Conservation (phyloP, 257 asterid species). For the Lithospermum erythrorhizon region DNA sequence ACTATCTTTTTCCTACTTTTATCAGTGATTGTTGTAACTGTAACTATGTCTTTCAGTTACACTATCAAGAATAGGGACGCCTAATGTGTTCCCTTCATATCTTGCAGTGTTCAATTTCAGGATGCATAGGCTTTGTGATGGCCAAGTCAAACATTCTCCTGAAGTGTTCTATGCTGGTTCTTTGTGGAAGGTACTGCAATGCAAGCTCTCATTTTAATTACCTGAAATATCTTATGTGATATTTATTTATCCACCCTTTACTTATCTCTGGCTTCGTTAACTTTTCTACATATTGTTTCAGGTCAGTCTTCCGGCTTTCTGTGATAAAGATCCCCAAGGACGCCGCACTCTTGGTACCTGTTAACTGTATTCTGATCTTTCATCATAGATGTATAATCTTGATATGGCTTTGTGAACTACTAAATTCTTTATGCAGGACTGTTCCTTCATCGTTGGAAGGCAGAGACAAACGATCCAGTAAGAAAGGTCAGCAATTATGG, state of each 20-base stretch:
- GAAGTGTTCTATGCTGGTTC: slow-evolving; percentile 96
- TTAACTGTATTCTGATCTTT: not conserved
- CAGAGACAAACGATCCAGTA: slow-evolving; percentile 63
- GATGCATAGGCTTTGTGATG: slow-evolving; percentile 81
- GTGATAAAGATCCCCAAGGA: slow-evolving; percentile 96
- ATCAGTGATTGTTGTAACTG: not conserved
- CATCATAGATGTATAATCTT: not conserved
- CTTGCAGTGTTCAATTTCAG: slow-evolving; percentile 79
- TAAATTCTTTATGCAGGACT: slow-evolving; percentile 47
- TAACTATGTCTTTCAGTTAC: not conserved
- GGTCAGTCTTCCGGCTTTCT: slow-evolving; percentile 95
- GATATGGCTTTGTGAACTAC: slow-evolving; percentile 6
- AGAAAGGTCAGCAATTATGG: slow-evolving; percentile 48
- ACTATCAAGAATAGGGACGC: not conserved
- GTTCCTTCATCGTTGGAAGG: slow-evolving; percentile 95
- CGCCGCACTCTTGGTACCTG: slow-evolving; percentile 87
- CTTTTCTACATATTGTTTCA: slow-evolving; percentile 28
- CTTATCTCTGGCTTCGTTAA: not conserved
- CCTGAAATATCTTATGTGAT: not conserved
- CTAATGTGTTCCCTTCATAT: slow-evolving; percentile 8
- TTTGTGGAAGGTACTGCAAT: slow-evolving; percentile 72
- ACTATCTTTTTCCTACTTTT: no score
- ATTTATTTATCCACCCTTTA: not conserved
- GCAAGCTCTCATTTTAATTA: not conserved
- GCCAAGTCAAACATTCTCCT: slow-evolving; percentile 90